These are phyloP conservation scores for Lepiota brunneoincarnata DNA, from an alignment of 768 basidiomycete species.

Conservation along the genomic window DNA sequence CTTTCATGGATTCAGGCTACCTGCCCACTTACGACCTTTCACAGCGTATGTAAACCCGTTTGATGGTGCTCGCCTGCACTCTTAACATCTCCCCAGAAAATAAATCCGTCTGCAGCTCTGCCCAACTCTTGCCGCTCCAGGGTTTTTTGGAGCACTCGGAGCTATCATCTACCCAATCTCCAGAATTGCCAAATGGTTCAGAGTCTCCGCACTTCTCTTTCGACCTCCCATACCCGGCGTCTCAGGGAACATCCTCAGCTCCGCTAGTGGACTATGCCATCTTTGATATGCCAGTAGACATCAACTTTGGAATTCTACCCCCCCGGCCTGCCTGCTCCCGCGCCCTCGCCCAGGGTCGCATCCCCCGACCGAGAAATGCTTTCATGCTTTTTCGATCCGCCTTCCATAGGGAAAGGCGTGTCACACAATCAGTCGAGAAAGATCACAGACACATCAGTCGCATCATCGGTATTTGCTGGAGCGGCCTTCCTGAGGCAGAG, in stretches of 20 bases:
- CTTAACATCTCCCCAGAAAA: slow-evolving; percentile 8
- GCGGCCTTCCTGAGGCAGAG: slow-evolving; percentile 44
- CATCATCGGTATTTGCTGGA: slow-evolving; percentile 56
- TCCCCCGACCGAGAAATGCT: slow-evolving; percentile 80
- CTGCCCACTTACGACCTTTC: slow-evolving; percentile 7
- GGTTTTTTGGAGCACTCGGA: background rate
- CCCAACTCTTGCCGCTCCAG: background rate
- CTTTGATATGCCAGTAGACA: slow-evolving; percentile 11
- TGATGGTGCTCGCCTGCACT: background rate
- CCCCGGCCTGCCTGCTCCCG: slow-evolving; percentile 18
- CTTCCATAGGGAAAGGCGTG: slow-evolving; percentile 51
- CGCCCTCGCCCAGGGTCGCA: slow-evolving; percentile 38
- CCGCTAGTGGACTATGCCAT: slow-evolving; percentile 6
- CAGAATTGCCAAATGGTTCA: slow-evolving; percentile 6
- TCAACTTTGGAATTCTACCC: slow-evolving; percentile 13
- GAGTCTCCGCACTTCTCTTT: slow-evolving; percentile 1
- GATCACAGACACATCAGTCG: slow-evolving; percentile 60
- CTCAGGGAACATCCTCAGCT: background rate
- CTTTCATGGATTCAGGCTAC: slow-evolving; percentile 12
- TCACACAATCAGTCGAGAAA: slow-evolving; percentile 45
- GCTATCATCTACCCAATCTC: background rate
- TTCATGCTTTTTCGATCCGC: slow-evolving; percentile 74
- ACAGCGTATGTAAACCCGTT: slow-evolving; percentile 6
- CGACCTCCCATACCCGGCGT: background rate
- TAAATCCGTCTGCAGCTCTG: background rate